These are phyloP conservation scores for Venturiaceae sp. DNA, from an alignment of 2,329 filamentous ascomycete species.

Conservation along the genomic window DNA sequence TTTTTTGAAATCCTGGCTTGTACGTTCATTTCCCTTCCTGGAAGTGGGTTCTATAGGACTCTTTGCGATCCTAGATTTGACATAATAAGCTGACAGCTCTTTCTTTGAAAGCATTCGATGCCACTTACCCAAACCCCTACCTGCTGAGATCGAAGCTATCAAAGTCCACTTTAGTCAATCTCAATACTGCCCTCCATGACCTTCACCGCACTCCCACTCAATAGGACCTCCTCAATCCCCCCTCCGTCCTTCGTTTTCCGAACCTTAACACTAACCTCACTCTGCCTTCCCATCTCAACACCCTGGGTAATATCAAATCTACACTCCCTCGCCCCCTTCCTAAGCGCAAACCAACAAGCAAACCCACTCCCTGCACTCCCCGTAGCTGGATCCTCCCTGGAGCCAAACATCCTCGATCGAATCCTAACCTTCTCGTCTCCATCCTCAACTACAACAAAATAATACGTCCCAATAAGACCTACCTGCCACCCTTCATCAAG, in stretches of 20 bases:
- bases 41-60: too few species aligned
- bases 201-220: slow-evolving; percentile 32
- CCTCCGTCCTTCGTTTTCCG: slow-evolving; percentile 21
- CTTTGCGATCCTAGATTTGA: too few species aligned
- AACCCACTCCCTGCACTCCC: slow-evolving; percentile 39
- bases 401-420: slow-evolving; percentile 50
- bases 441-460: slow-evolving; percentile 41
- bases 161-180: neutral
- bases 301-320: slow-evolving; percentile 36
- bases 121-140: too few species aligned
- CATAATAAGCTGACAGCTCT: too few species aligned
- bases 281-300: slow-evolving; percentile 41
- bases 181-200: slow-evolving; percentile 21
- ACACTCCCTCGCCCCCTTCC: slow-evolving; percentile 22
- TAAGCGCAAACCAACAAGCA: slow-evolving; percentile 32
- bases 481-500: slow-evolving; percentile 41
- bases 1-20: too few species aligned
- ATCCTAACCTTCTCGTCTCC: slow-evolving; percentile 23
- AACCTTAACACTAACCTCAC: slow-evolving; percentile 38
- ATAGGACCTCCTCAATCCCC: slow-evolving; percentile 28
- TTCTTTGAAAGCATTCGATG: too few species aligned
- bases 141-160: too few species aligned
- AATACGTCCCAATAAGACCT: slow-evolving; percentile 47
- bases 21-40: too few species aligned
- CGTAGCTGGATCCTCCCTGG: slow-evolving; percentile 40